A percentile compares a stretch with the other conserved stretches of the same genome.
phyloP scores from a whole-genome alignment of 2,329 filamentous ascomycete species.

The Colletotrichum sp. region DNA sequence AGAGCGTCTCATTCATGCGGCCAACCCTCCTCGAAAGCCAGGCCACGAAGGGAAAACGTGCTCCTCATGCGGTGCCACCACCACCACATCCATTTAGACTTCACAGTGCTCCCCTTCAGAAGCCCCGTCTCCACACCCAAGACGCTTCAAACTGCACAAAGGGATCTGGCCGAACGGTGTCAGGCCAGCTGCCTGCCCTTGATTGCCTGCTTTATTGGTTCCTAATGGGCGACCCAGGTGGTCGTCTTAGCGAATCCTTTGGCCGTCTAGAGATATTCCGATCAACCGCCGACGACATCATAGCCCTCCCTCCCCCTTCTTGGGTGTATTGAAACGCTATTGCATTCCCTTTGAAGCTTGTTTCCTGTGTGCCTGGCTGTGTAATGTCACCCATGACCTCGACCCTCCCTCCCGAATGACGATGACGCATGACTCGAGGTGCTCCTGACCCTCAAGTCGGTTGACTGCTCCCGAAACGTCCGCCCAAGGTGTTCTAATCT shows the following conservation, averaged over 20 bases:
- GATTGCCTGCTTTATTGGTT: background rate
- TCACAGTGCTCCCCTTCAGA: background rate
- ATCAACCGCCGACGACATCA: background rate
- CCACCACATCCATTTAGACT: background rate
- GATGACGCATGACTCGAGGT: conserved; percentile 9
- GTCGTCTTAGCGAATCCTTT: background rate
- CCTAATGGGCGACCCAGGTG: background rate
- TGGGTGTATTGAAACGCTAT: background rate
- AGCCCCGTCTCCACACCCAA: background rate
- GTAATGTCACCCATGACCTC: background rate
- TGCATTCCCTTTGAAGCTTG: background rate
- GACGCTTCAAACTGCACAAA: background rate
- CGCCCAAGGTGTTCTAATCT: background rate
- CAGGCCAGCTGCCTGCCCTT: background rate
- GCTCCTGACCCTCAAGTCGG: background rate
- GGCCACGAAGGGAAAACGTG: background rate
- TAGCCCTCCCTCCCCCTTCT: background rate
- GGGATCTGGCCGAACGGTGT: background rate
- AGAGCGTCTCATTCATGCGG: background rate
- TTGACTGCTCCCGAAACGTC: background rate
- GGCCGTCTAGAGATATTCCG: background rate
- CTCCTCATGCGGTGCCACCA: background rate
- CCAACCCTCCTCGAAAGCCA: background rate
- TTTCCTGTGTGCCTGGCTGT: background rate
- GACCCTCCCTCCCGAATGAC: background rate